Conservation (phyloP, 148 eudicot species). For the Beta vulgaris region DNA sequence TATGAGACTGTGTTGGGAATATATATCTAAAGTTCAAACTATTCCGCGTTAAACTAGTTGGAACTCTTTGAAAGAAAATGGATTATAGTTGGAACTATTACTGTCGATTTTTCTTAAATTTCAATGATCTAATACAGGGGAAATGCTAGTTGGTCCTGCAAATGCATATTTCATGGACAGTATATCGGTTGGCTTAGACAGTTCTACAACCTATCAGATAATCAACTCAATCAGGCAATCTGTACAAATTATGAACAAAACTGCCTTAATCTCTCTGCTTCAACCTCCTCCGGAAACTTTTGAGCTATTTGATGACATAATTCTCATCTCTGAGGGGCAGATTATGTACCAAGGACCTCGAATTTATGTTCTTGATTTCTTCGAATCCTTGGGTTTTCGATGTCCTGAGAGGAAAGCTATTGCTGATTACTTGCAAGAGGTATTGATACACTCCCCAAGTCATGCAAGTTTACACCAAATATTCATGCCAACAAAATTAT, state of each 20-base stretch:
- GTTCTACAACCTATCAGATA: constrained; percentile 45
- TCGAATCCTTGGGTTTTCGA: constrained; percentile 25
- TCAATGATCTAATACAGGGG: constrained; percentile 30
- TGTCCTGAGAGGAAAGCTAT: constrained; percentile 31
- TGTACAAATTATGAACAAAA: constrained; percentile 36
- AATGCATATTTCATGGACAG: constrained; percentile 44
- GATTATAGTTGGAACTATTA: too few species aligned
- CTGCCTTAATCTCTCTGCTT: constrained; percentile 42
- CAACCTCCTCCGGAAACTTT: constrained; percentile 58
- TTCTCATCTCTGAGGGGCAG: constrained; percentile 49
- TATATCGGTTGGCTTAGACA: constrained; percentile 47
- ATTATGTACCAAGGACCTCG: constrained; percentile 55
- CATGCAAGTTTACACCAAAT: background rate
- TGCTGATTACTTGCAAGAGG: constrained; percentile 44
- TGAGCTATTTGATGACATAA: constrained; percentile 54
- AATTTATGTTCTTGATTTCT: constrained; percentile 33
- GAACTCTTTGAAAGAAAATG: too few species aligned
- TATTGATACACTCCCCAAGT: background rate
- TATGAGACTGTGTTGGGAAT: too few species aligned
- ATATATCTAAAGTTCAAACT: too few species aligned
- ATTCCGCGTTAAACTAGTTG: too few species aligned
- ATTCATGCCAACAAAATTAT: too few species aligned
- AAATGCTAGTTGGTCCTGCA: constrained; percentile 49
- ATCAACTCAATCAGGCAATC: constrained; percentile 41
- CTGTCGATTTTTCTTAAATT: too few species aligned